phyloP scores from a whole-genome alignment of 2,329 filamentous ascomycete species.

The Penicillium sp. region DNA sequence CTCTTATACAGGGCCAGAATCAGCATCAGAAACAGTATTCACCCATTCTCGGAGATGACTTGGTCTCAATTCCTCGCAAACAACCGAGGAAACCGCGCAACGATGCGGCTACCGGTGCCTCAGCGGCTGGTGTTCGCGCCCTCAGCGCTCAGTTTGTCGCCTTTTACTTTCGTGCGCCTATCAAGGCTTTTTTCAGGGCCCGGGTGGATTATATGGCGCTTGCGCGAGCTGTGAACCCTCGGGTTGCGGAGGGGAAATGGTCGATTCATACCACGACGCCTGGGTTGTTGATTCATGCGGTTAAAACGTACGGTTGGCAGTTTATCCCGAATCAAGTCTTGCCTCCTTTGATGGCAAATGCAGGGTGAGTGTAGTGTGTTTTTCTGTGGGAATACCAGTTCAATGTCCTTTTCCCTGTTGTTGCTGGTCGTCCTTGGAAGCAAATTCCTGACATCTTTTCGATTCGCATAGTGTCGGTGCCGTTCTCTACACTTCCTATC shows the following conservation, averaged over 20 bases:
- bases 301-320: constrained; percentile 65
- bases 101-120: constrained; percentile 73
- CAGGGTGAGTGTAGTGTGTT: constrained; percentile 47
- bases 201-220: constrained; percentile 81
- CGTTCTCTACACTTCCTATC: constrained; percentile 66
- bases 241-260: constrained; percentile 53
- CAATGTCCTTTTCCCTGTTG: neutral
- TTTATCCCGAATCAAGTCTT: constrained; percentile 69
- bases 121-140: constrained; percentile 81
- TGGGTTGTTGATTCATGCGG: constrained; percentile 63
- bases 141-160: constrained; percentile 81
- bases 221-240: constrained; percentile 66
- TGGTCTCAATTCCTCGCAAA: neutral
- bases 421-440: neutral
- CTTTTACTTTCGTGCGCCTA: constrained; percentile 89
- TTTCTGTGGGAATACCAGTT: neutral
- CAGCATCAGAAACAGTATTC: neutral
- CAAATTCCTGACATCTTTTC: neutral
- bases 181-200: constrained; percentile 90
- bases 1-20: neutral
- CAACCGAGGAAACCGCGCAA: constrained; percentile 53
- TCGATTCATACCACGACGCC: constrained; percentile 66
- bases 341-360: constrained; percentile 66
- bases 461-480: constrained; percentile 57
- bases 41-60: constrained; percentile 1